Percentiles rank a stretch among this genome's conserved stretches.
Evolutionary conservation across 1,284 basidiomycete species (phyloP).

Genomic region (Xerocomus nothofagi): DNA sequence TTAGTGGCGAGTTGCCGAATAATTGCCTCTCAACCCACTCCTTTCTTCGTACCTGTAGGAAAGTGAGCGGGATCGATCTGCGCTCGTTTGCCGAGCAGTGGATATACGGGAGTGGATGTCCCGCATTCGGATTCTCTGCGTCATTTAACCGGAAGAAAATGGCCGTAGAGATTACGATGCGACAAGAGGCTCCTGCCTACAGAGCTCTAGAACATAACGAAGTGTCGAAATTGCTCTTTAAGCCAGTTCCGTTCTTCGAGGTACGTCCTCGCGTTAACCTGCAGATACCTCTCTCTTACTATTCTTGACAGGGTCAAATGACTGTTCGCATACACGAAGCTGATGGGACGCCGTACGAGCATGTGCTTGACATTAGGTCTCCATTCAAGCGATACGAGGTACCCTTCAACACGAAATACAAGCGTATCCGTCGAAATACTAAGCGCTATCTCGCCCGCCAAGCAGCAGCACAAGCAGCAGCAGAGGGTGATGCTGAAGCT

Average conservation of each 20-base stretch:
- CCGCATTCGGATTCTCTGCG: slow-evolving; percentile 86
- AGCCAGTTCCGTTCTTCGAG: slow-evolving; percentile 88
- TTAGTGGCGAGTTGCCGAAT: slow-evolving; percentile 86
- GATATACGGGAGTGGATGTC: slow-evolving; percentile 98
- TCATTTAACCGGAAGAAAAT: slow-evolving; percentile 98
- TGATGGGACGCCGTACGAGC: slow-evolving; percentile 98
- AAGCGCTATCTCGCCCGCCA: slow-evolving; percentile 94
- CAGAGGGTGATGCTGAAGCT: slow-evolving; percentile 86
- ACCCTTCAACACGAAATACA: slow-evolving; percentile 99
- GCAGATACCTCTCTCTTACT: slow-evolving; percentile 7
- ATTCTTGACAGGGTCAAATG: slow-evolving; percentile 77
- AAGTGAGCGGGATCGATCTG: slow-evolving; percentile 90
- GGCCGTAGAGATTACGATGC: slow-evolving; percentile 94
- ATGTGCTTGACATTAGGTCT: slow-evolving; percentile 90
- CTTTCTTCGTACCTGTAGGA: slow-evolving; percentile 91
- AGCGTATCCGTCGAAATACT: slow-evolving; percentile 91
- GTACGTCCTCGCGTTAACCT: slow-evolving; percentile 37
- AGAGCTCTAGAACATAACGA: slow-evolving; percentile 68
- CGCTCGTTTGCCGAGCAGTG: slow-evolving; percentile 94
- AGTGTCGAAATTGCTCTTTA: slow-evolving; percentile 65
- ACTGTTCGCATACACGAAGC: slow-evolving; percentile 99
- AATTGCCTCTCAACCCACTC: slow-evolving; percentile 88
- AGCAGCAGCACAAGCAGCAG: slow-evolving; percentile 89
- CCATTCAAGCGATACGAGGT: slow-evolving; percentile 92
- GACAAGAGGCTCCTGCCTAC: slow-evolving; percentile 82